Percentiles rank a stretch among this genome's conserved stretches.
Conservation (phyloP, 1,284 basidiomycete genomes). For the Sphaerobolus stellatus region DNA sequence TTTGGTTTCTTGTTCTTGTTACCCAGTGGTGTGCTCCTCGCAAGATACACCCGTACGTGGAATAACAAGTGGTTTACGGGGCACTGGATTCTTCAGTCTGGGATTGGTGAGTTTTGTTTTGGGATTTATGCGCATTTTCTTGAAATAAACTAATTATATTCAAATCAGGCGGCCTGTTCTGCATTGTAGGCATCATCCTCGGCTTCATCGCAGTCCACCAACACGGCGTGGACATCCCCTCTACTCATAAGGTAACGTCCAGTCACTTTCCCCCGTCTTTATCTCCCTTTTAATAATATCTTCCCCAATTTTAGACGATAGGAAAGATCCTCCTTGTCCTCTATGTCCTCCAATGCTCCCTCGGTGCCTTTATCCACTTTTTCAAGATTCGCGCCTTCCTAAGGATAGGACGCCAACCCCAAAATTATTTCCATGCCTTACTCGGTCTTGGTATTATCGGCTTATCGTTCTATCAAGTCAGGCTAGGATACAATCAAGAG, state of each 20-base stretch:
- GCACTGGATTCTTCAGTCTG: conserved; percentile 52
- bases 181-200: conserved; percentile 49
- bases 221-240: conserved; percentile 40
- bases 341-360: conserved; percentile 48
- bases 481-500: conserved; percentile 45
- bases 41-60: conserved; percentile 56
- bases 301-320: conserved; percentile 40
- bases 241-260: conserved; percentile 49
- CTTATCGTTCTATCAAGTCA: conserved; percentile 49
- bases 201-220: conserved; percentile 48
- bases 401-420: conserved; percentile 42
- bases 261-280: not conserved
- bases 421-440: conserved; percentile 48
- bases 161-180: conserved; percentile 42
- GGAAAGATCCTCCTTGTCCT: conserved; percentile 59
- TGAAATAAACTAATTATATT: not conserved
- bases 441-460: conserved; percentile 46
- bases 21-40: conserved; percentile 57
- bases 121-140: not conserved
- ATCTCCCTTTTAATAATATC: not conserved
- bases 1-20: conserved; percentile 59
- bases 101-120: conserved; percentile 33
- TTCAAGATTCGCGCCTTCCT: conserved; percentile 43
- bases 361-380: conserved; percentile 55
- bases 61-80: conserved; percentile 54